Base-by-base conservation (phyloP, 2,329 filamentous ascomycete species). In the Dendrostoma leiphaemia region DNA sequence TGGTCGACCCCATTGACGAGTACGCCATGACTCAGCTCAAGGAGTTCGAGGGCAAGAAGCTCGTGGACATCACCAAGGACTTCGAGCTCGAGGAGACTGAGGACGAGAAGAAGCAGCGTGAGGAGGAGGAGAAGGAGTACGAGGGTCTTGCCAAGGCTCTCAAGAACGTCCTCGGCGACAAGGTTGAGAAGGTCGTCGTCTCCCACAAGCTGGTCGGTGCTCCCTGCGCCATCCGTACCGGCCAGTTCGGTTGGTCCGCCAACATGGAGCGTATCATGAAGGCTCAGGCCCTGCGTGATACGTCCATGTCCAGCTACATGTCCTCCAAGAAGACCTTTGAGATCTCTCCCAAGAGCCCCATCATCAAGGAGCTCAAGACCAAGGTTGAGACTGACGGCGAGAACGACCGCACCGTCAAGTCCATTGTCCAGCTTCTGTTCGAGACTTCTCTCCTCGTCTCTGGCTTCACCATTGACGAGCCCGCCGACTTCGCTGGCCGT, bases 241-340 rank as follows among this genome's bases (percentile, higher is more conserved):
- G 94, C 71, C 94, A 97, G 81, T 99, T 99, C 77, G 94, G 94
- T 79, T 99, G 94, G 94, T 97, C 93, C 55, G 94, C 94, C 73
- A 99, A 99, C 86, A 99, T 99, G 94, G 94, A 99, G 86, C 94
- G 94, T 83, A 99, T 99, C 87, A 99, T 99, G 94, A 99, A 99
- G 89, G 94, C 94, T 26, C 94, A 99, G 84, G 94, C 94, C 71
- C 93, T 99, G 70, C 94, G 94, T 81, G 94, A 99, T 81, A 99
- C 94, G 65, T 97, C 92, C 69, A 99, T 99, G 94, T 91, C 85
- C 79, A 96, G 91, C 68, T 99, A 99, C 90, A 99, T 99, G 94
- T 95, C 91, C 64, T 97, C 93, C 74, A 99, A 99, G 92, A 99
- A 99, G 91, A 99, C 94, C 29, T 97, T 99, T 66, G 94, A 99